Conservation (phyloP, 768 basidiomycete genomes). For the Antrodiella citrinella region DNA sequence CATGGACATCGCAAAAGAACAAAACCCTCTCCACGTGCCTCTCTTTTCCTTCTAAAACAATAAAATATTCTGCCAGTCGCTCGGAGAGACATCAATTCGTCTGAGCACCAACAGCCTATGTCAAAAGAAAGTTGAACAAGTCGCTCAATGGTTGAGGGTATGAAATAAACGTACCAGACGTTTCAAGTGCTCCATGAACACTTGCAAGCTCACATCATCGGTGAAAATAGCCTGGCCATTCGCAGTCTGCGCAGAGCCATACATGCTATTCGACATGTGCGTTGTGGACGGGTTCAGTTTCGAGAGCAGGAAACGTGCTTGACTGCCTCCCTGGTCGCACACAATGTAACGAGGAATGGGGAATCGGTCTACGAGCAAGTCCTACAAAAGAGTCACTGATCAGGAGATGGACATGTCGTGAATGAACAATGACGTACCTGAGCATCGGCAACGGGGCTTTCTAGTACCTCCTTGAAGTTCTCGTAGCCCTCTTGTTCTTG, state of each 20-base stretch:
- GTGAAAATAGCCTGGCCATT: slow-evolving; percentile 94
- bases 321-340: slow-evolving; percentile 94
- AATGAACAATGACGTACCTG: slow-evolving; percentile 40
- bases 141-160: neutral
- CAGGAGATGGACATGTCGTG: neutral
- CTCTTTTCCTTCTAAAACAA: neutral
- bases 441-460: slow-evolving; percentile 81
- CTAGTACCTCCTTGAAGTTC: slow-evolving; percentile 92
- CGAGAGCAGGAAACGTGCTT: slow-evolving; percentile 94
- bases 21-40: too few species aligned
- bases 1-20: neutral
- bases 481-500: slow-evolving; percentile 99
- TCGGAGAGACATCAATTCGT: slow-evolving; percentile 34
- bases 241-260: slow-evolving; percentile 64
- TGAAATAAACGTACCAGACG: slow-evolving; percentile 56
- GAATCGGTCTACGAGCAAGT: slow-evolving; percentile 90
- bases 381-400: slow-evolving; percentile 36
- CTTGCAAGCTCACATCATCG: slow-evolving; percentile 95
- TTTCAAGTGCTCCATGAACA: slow-evolving; percentile 97
- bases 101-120: slow-evolving; percentile 60
- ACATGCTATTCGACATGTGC: slow-evolving; percentile 89
- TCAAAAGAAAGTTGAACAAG: neutral
- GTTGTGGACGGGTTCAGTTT: slow-evolving; percentile 98
- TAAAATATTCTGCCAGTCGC: neutral
- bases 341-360: slow-evolving; percentile 98